Evolutionary conservation across 2,329 filamentous ascomycete species (phyloP).

Genomic region (Paramyrothecium sp.): DNA sequence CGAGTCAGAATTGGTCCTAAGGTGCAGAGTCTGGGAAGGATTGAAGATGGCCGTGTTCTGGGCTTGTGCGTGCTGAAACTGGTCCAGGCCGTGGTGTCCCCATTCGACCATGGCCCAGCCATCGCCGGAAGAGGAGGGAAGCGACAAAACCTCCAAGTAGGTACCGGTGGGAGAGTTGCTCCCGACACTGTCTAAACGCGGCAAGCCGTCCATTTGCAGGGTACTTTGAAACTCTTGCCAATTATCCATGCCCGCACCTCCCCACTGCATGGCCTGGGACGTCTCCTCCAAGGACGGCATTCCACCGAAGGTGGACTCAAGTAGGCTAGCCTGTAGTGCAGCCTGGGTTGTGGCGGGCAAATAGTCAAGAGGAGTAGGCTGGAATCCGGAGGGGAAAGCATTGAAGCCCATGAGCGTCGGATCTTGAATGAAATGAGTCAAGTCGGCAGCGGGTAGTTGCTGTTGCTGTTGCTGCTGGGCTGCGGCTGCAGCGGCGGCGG

Average conservation of each 20-base stretch:
- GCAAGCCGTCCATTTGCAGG: slow-evolving; percentile 50
- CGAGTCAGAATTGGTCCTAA: slow-evolving; percentile 83
- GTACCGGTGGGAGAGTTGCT: slow-evolving; percentile 46
- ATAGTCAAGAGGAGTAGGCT: slow-evolving; percentile 58
- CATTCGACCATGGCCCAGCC: slow-evolving; percentile 83
- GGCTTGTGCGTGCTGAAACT: slow-evolving; percentile 48
- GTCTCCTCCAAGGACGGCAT: slow-evolving; percentile 57
- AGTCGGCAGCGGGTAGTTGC: slow-evolving; percentile 41
- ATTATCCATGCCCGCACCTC: slow-evolving; percentile 61
- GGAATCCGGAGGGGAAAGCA: slow-evolving; percentile 50
- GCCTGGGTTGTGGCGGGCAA: slow-evolving; percentile 62
- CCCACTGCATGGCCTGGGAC: slow-evolving; percentile 59
- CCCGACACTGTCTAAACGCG: slow-evolving; percentile 38
- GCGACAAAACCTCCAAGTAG: slow-evolving; percentile 81
- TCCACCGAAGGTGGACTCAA: slow-evolving; percentile 62
- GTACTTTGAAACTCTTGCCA: slow-evolving; percentile 76
- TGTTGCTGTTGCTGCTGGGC: slow-evolving; percentile 17
- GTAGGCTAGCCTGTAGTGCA: slow-evolving; percentile 58
- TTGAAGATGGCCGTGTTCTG: slow-evolving; percentile 78
- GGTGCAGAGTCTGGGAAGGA: slow-evolving; percentile 84
- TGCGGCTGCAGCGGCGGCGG: slow-evolving; percentile 29
- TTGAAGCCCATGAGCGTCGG: slow-evolving; percentile 55
- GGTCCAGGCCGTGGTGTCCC: slow-evolving; percentile 66
- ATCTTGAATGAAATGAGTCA: slow-evolving; percentile 56
- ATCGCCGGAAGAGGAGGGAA: slow-evolving; percentile 78